Evolutionary conservation across 805 yeast species (phyloP), one percentile per base, ranked within the genome.

Genomic region (Candida xyloterini): DNA sequence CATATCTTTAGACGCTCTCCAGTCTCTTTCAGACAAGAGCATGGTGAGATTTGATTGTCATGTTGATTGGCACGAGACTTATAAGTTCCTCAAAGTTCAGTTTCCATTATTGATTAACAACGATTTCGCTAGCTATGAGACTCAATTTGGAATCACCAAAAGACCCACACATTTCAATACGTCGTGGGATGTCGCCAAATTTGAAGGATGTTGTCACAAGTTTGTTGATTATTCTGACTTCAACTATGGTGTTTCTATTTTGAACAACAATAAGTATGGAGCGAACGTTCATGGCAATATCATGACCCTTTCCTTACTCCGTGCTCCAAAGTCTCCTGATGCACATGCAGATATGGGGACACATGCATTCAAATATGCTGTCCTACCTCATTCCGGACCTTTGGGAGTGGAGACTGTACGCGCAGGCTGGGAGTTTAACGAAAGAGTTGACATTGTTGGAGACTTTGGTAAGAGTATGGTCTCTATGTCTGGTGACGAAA

Each of bases 81-180:
- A 88, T 64, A 80, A 86, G 60, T 93, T 91, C 63, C 73, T 91
- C 62, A 93, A 93, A 63, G 96, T 88, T 9, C 96, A 93, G 63
- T 91, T 93, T 65, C 96, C 97, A 1, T 95, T 91, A 15, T 84
- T 85, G 21, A 73, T 91, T 14, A 77, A 77, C 50, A 72, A 77
- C 27, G 93, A 90, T 15, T 71, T 56, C 39, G 98, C 96, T 2
- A 78, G 80, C 42, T 93, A 87, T 60, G 99, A 91, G 62, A 89
- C 97, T 2, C 96, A 90, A 60, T 91, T 86, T 63, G 99, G 99
- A 38, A 64, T 85, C 32, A 91, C 95, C 5, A 80, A 76, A 54
- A 78, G 98, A 50, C 95, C 98, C 33, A 91, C 98, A 0, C 97
- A 91, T 63, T 91, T 71, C 67, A 93, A 91, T 60, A 91, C 99